Evolutionary conservation across 306 rosid genomes (phyloP).

Genomic region (Clitoria ternatea): DNA sequence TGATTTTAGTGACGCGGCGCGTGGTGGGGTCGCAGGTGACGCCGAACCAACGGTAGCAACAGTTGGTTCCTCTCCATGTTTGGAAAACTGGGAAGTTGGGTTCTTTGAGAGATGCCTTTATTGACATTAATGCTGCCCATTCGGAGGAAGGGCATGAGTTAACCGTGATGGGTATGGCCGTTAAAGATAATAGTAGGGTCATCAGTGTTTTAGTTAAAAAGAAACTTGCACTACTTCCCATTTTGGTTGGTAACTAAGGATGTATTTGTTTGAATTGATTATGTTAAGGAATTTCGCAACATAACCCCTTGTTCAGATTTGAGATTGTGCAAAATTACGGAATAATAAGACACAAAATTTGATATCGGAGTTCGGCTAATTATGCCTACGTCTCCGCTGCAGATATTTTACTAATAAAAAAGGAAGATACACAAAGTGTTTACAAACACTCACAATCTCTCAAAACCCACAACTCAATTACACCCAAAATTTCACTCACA

Average conservation of each 20-base stretch:
- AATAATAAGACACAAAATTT: too few species aligned
- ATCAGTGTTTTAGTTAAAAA: neutral
- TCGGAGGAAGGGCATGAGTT: constrained; percentile 59
- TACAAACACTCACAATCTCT: too few species aligned
- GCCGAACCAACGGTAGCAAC: constrained; percentile 77
- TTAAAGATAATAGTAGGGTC: constrained; percentile 1
- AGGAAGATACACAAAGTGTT: too few species aligned
- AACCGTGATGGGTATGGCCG: neutral
- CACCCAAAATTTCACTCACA: too few species aligned
- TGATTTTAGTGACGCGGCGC: constrained; percentile 56
- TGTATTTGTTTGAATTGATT: too few species aligned
- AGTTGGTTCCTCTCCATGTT: constrained; percentile 78
- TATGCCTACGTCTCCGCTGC: too few species aligned
- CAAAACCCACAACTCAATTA: too few species aligned
- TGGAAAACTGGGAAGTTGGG: constrained; percentile 57
- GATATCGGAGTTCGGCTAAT: too few species aligned
- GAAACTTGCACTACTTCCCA: neutral
- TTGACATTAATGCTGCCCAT: constrained; percentile 56
- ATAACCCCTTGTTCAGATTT: too few species aligned
- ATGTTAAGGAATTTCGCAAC: too few species aligned
- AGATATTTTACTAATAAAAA: too few species aligned
- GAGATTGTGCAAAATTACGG: too few species aligned
- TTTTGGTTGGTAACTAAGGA: neutral
- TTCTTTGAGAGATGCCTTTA: constrained; percentile 60
- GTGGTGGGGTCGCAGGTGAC: constrained; percentile 61